Percentiles rank a stretch among this genome's conserved stretches.
Evolutionary conservation across 768 basidiomycete species (phyloP).

Genomic region (Daedaleopsis nitida): DNA sequence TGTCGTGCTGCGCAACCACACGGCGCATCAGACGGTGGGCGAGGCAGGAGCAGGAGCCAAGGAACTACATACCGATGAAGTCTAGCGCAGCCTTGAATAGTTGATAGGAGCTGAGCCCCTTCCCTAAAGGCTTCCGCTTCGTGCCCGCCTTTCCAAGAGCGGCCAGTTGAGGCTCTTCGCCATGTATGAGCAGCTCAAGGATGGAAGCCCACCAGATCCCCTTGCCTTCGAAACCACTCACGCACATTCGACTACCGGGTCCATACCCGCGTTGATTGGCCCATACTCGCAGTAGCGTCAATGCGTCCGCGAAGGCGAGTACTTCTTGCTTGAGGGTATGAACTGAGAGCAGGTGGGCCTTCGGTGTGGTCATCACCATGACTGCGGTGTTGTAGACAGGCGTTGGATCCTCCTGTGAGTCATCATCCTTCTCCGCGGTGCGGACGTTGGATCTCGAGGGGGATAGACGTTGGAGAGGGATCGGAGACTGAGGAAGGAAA

Average conservation of each 20-base stretch:
- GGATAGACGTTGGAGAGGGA: constrained; percentile 67
- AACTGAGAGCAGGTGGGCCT: constrained; percentile 47
- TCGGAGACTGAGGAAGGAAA: constrained; percentile 61
- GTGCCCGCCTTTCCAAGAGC: constrained; percentile 23
- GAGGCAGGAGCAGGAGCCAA: neutral
- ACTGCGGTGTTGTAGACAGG: constrained; percentile 82
- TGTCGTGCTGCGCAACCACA: constrained; percentile 55
- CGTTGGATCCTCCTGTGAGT: constrained; percentile 43
- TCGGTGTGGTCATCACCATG: constrained; percentile 51
- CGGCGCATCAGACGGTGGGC: neutral
- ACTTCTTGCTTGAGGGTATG: constrained; percentile 47
- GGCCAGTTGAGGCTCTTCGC: constrained; percentile 55
- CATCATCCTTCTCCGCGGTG: constrained; percentile 34
- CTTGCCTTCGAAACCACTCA: constrained; percentile 69
- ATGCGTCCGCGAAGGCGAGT: constrained; percentile 70
- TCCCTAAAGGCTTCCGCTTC: constrained; percentile 65
- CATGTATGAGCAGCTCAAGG: constrained; percentile 60
- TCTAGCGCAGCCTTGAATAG: constrained; percentile 84
- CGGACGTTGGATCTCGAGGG: constrained; percentile 76
- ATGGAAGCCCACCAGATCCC: constrained; percentile 73
- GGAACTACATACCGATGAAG: constrained; percentile 65
- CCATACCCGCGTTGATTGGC: constrained; percentile 83
- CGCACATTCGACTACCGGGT: constrained; percentile 53
- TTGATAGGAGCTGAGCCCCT: constrained; percentile 88
- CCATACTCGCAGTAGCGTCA: constrained; percentile 86